Evolutionary conservation across 2,329 filamentous ascomycete genomes (phyloP).

Genomic region (Calonectria pseudoturangicola): DNA sequence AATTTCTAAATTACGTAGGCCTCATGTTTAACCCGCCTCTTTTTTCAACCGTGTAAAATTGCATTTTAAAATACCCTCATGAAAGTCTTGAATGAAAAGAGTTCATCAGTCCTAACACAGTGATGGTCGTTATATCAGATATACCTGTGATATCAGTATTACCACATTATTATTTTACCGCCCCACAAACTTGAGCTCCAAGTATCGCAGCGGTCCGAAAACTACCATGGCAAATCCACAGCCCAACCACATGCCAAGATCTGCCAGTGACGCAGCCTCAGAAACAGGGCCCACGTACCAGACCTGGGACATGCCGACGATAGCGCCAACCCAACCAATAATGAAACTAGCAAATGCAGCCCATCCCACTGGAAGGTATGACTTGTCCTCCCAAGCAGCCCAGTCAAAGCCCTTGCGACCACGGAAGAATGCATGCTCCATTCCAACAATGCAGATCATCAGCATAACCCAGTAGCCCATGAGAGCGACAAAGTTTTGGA

Average conservation of each 20-base stretch:
- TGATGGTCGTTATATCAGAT: not conserved
- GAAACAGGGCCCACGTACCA: conserved; percentile 77
- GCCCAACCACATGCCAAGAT: conserved; percentile 74
- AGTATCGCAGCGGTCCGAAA: conserved; percentile 53
- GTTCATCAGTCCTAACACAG: not conserved
- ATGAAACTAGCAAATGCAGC: conserved; percentile 67
- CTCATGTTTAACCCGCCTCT: no score
- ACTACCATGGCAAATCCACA: conserved; percentile 76
- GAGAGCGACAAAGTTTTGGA: conserved; percentile 72
- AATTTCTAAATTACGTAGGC: no score
- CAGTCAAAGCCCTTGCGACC: conserved; percentile 64
- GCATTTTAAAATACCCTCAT: no score
- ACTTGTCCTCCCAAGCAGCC: conserved; percentile 67
- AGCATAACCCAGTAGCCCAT: conserved; percentile 75
- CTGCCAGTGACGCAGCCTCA: conserved; percentile 69
- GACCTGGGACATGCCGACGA: conserved; percentile 75
- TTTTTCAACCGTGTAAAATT: no score
- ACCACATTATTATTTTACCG: conserved; percentile 39
- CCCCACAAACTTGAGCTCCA: conserved; percentile 55
- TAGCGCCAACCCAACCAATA: conserved; percentile 68
- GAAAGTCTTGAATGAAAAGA: no score
- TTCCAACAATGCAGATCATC: conserved; percentile 68
- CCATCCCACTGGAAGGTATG: conserved; percentile 64
- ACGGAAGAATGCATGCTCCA: conserved; percentile 67
- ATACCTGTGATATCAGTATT: no score